These are phyloP conservation scores for Xylaria castorea DNA, from an alignment of 495 filamentous ascomycete species.

Conservation along the genomic window DNA sequence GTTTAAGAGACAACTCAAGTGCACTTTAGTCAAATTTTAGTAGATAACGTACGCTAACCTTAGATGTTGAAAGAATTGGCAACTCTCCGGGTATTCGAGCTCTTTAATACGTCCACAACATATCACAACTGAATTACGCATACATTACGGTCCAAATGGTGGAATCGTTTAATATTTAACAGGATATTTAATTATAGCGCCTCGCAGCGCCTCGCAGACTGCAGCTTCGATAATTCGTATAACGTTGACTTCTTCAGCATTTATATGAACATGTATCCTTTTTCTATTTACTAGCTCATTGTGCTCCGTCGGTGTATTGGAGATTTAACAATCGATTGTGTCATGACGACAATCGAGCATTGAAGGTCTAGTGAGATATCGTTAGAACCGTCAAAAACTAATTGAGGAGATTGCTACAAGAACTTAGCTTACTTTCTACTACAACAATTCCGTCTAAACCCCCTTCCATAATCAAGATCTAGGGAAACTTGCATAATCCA, in stretches of 20 bases:
- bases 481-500: background rate
- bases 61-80: background rate
- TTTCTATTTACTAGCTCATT: background rate
- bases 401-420: background rate
- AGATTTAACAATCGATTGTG: background rate
- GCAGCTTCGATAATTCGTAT: background rate
- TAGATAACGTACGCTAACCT: background rate
- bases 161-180: background rate
- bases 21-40: background rate
- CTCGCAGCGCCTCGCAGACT: background rate
- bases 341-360: background rate
- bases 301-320: background rate
- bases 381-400: background rate
- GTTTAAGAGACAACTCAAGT: too few relatives aligned
- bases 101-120: background rate
- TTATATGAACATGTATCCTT: background rate
- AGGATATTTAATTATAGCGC: background rate
- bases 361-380: background rate
- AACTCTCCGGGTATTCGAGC: background rate
- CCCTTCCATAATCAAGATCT: background rate
- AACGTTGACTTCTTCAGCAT: background rate
- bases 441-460: background rate
- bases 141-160: background rate
- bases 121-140: background rate
- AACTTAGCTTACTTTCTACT: background rate